Evolutionary conservation across 192 early-diverging fungal genomes (phyloP).

Genomic region (Coemansia sp.): DNA sequence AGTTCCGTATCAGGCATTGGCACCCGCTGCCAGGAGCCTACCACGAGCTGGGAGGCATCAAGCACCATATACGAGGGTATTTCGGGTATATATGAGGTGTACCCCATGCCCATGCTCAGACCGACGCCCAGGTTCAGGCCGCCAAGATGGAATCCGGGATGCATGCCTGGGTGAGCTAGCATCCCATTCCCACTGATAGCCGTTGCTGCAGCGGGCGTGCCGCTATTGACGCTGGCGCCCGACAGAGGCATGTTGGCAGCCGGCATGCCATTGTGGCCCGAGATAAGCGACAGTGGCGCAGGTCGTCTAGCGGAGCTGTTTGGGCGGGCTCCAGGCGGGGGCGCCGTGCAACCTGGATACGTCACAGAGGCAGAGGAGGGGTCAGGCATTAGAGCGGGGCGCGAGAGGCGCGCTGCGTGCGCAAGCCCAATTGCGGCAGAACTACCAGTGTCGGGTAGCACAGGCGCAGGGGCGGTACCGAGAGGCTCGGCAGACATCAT

Average conservation of each 20-base stretch:
- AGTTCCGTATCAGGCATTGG: constrained; percentile 46
- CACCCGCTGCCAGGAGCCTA: constrained; percentile 49
- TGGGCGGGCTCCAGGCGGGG: background rate
- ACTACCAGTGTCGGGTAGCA: background rate
- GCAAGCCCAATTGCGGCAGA: background rate
- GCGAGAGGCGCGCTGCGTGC: background rate
- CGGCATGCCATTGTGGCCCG: constrained; percentile 7
- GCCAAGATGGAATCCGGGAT: background rate
- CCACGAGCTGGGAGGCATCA: constrained; percentile 33
- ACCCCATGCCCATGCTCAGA: constrained; percentile 16
- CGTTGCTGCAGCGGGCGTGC: background rate
- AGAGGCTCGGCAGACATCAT: background rate
- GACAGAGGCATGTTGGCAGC: background rate
- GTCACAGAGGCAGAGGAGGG: background rate
- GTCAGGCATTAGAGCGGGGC: background rate
- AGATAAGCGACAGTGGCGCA: constrained; percentile 29
- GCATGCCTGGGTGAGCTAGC: background rate
- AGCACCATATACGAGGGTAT: constrained; percentile 50
- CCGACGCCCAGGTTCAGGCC: constrained; percentile 8
- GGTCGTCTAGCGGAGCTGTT: constrained; percentile 21
- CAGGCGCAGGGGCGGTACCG: background rate
- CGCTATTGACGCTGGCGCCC: background rate
- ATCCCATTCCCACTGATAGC: background rate
- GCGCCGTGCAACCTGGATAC: constrained; percentile 4
- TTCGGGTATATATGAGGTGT: constrained; percentile 34